These are phyloP conservation scores for Bacidia gigantensis DNA, from an alignment of 495 filamentous ascomycete species.

Conservation along the genomic window DNA sequence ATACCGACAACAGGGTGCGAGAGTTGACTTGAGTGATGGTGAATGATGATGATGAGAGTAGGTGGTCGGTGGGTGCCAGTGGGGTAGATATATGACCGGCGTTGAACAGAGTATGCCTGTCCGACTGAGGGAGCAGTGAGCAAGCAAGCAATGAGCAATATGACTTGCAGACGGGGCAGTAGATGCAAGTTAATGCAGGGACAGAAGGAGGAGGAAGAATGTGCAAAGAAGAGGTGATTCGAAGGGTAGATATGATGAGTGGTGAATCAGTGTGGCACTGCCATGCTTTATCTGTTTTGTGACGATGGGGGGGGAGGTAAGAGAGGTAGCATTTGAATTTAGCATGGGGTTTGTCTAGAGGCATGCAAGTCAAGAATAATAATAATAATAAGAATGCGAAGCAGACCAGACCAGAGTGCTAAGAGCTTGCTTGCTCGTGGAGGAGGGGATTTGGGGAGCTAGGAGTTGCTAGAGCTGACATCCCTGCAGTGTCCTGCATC, in stretches of 20 bases:
- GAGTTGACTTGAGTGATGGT: background rate
- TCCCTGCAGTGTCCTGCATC: constrained; percentile 11
- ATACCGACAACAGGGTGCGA: background rate
- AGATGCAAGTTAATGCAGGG: background rate
- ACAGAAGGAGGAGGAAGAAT: background rate
- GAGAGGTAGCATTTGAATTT: background rate
- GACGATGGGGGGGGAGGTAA: background rate
- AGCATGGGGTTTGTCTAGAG: background rate
- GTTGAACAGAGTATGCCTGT: constrained; percentile 20
- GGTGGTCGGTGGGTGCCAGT: background rate
- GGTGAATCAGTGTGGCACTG: constrained; percentile 9
- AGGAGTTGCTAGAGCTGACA: constrained; percentile 2
- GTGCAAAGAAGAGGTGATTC: background rate
- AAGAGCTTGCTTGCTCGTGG: background rate
- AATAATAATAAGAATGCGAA: constrained; percentile 2
- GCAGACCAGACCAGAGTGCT: background rate
- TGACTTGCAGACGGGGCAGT: constrained; percentile 6
- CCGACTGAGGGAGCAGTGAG: constrained; percentile 8
- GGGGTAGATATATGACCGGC: constrained; percentile 10
- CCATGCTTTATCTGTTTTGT: constrained; percentile 8
- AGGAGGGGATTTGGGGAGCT: constrained; percentile 7
- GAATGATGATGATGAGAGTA: constrained; percentile 1
- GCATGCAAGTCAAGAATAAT: no score
- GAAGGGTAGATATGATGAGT: constrained; percentile 1
- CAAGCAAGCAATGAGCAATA: constrained; percentile 1